A percentile compares a stretch with the other conserved stretches of the same genome.
These are phyloP conservation scores for Arthrobotrys pseudoclavata DNA, from an alignment of 2,329 filamentous ascomycete species.

Conservation along the genomic window DNA sequence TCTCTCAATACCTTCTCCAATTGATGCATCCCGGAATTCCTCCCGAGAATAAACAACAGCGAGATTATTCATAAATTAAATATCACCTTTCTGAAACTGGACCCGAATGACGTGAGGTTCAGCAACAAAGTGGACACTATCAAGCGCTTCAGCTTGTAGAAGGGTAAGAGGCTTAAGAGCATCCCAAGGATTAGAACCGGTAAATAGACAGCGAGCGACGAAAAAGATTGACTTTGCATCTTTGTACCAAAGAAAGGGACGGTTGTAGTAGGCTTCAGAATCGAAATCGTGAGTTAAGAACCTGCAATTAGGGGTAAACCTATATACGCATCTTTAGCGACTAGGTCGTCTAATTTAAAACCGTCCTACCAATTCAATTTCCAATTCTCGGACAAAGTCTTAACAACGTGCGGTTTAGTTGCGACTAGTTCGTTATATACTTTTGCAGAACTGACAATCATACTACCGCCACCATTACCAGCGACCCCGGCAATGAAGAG, in stretches of 20 bases:
- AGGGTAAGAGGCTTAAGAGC: constrained; percentile 69
- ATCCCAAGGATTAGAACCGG: constrained; percentile 73
- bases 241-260: constrained; percentile 73
- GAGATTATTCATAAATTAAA: constrained; percentile 70
- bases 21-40: constrained; percentile 66
- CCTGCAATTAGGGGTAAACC: constrained; percentile 4
- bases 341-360: too few relatives aligned
- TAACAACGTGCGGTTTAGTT: constrained; percentile 71
- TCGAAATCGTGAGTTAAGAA: constrained; percentile 54
- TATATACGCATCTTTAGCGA: too few relatives aligned
- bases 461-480: constrained; percentile 70
- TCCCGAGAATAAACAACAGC: constrained; percentile 69
- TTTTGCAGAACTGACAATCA: constrained; percentile 71
- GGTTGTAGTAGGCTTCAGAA: constrained; percentile 64
- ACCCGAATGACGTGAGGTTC: constrained; percentile 66
- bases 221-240: constrained; percentile 72
- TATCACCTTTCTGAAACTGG: constrained; percentile 67
- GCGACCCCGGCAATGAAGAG: constrained; percentile 69
- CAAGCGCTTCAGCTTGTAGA: constrained; percentile 68
- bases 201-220: constrained; percentile 74
- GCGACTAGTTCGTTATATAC: constrained; percentile 72
- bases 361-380: constrained; percentile 67
- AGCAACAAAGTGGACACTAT: constrained; percentile 68
- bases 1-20: constrained; percentile 57
- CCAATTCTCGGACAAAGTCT: constrained; percentile 70